These are phyloP conservation scores for Ophiobolus disseminans DNA, from an alignment of 2,329 filamentous ascomycete species.

Conservation along the genomic window DNA sequence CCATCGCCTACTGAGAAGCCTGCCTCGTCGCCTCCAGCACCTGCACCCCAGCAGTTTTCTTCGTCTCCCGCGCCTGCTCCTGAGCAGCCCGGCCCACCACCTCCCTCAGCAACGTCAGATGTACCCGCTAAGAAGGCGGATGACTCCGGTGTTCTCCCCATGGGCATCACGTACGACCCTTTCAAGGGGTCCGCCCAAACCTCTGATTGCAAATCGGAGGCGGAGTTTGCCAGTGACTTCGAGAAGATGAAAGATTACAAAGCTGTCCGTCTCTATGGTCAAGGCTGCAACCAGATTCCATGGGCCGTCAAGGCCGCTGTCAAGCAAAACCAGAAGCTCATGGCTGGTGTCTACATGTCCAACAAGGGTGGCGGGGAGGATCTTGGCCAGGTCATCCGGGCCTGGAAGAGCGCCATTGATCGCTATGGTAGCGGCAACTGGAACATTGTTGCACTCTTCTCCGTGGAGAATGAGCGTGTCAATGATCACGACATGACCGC, in stretches of 20 bases:
- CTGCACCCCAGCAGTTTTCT: constrained; percentile 3
- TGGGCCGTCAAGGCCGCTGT: constrained; percentile 69
- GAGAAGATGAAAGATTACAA: constrained; percentile 64
- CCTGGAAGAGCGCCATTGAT: constrained; percentile 65
- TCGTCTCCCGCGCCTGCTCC: constrained; percentile 7
- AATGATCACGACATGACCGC: constrained; percentile 59
- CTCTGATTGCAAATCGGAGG: constrained; percentile 67
- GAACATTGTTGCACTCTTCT: constrained; percentile 72
- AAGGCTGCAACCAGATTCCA: constrained; percentile 76
- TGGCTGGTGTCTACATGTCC: constrained; percentile 76
- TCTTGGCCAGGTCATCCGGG: constrained; percentile 61
- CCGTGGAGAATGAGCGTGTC: constrained; percentile 82
- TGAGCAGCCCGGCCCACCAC: constrained; percentile 9
- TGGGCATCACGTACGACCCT: constrained; percentile 45
- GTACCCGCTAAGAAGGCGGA: constrained; percentile 6
- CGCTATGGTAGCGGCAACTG: constrained; percentile 62
- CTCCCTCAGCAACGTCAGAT: constrained; percentile 13
- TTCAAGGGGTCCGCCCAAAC: constrained; percentile 27
- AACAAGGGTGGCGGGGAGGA: constrained; percentile 50
- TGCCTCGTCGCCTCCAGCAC: neutral
- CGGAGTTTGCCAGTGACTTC: constrained; percentile 71
- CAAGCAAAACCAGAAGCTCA: constrained; percentile 71
- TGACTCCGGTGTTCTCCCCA: constrained; percentile 20
- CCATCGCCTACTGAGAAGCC: no score
- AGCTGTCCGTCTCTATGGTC: constrained; percentile 78